Conservation (phyloP, 2,329 filamentous ascomycete genomes). For the Alternaria sp. region DNA sequence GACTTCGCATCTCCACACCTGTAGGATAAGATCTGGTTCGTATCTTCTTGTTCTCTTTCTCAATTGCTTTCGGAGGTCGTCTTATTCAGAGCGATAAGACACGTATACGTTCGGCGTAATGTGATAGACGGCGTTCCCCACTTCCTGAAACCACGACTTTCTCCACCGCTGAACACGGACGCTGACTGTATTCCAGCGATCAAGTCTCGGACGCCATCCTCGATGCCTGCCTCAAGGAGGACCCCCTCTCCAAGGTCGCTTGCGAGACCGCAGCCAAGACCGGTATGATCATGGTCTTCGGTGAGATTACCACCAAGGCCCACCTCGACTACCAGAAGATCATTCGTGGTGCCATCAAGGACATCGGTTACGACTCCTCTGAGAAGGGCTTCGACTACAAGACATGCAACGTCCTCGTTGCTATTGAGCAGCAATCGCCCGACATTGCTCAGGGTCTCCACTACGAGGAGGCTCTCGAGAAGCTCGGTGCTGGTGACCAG, state of each 20-base stretch:
- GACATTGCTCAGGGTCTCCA: constrained; percentile 99
- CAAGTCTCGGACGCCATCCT: constrained; percentile 98
- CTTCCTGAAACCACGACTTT: background rate
- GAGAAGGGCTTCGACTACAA: constrained; percentile 99
- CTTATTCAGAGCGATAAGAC: constrained; percentile 7
- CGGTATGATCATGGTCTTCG: constrained; percentile 88
- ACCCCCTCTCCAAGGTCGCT: constrained; percentile 97
- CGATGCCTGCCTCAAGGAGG: constrained; percentile 93
- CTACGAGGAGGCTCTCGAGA: constrained; percentile 96
- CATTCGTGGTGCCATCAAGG: constrained; percentile 93
- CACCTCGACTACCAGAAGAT: constrained; percentile 97
- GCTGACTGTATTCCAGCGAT: constrained; percentile 64
- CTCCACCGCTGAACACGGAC: background rate
- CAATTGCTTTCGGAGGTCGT: background rate
- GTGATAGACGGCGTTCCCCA: background rate
- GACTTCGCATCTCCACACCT: too few species aligned
- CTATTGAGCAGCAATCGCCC: constrained; percentile 98
- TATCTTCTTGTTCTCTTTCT: constrained; percentile 5
- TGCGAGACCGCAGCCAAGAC: constrained; percentile 99
- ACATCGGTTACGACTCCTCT: constrained; percentile 97
- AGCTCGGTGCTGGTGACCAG: constrained; percentile 98
- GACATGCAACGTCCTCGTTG: constrained; percentile 97
- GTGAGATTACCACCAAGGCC: constrained; percentile 96
- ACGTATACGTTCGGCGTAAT: constrained; percentile 5
- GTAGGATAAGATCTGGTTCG: constrained; percentile 82